Evolutionary conservation across 2,329 filamentous ascomycete genomes (phyloP), one percentile per base, ranked within the genome.

Genomic region (Daldinia sp.): DNA sequence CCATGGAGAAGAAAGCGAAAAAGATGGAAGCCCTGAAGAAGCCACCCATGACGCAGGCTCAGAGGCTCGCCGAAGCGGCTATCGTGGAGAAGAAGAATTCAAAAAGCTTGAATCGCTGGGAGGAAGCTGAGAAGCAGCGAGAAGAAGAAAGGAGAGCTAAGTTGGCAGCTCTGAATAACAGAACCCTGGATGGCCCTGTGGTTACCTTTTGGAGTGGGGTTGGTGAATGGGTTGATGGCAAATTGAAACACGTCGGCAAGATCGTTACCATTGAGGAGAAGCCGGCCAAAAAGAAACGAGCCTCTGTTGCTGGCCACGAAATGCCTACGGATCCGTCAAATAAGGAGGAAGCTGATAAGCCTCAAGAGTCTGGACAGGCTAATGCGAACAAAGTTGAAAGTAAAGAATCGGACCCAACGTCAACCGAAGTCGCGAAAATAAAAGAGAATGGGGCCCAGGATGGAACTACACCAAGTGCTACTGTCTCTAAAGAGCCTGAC

Each of bases 191-290:
- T 60, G 96, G 96, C 0, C 93, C 96, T 0, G 93, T 98, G 10
- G 90, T 98, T 46, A 93, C 93, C 1, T 95, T 92, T 79, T 98
- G 94, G 91, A 98, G 94, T 79, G 96, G 95, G n/a, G 88, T 93
- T 70, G 92, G 92, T 37, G 89, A 93, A 74, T 95, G 93, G 87
- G 86, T 91, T 62, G 90, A 93, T 74, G 92, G 91, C 26, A 92
- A 90, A 77, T 83, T 94, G 76, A 90, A 88, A 76, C 87, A 88
- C 68, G 86, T 93, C 42, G 92, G 93, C 44, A 90, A 87, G 73
- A 84, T 87, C 69, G 85, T 91, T 41, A 85, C 85, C 1, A 85
- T 90, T 69, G 87, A 90, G 74, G 88, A 90, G 76, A 88, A 87
- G 74, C 83, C 84, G 13, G 77, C 78, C 15, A 80, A 82, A 70